Evolutionary conservation across 1,139 yeast species (phyloP).

Genomic region (Magnusiomyces magnusii): DNA sequence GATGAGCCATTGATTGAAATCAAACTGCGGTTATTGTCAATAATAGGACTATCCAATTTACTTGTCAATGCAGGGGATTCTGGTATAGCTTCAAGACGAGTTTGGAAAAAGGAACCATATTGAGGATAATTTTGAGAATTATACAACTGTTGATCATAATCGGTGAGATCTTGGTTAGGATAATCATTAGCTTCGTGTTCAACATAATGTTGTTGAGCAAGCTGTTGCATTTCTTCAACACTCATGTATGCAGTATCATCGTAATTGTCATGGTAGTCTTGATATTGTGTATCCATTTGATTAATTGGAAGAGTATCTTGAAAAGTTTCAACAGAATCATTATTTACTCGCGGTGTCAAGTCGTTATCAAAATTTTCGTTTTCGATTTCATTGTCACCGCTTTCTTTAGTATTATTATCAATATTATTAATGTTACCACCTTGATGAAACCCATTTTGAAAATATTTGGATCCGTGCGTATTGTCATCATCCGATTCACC

Average conservation of each 20-base stretch:
- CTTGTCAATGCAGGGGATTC: neutral
- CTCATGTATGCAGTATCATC: neutral
- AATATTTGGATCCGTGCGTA: neutral
- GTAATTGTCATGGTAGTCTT: neutral
- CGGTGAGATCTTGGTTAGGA: neutral
- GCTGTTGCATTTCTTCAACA: neutral
- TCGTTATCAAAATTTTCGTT: too few species aligned
- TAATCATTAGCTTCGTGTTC: too few species aligned
- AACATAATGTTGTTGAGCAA: neutral
- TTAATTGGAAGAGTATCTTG: neutral
- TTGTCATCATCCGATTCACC: slow-evolving; percentile 2
- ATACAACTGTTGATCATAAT: neutral
- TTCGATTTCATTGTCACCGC: neutral
- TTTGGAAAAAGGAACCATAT: neutral
- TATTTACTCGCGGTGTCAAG: too few species aligned
- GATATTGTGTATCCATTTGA: neutral
- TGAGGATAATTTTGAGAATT: neutral
- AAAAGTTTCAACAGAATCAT: neutral
- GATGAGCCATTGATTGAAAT: neutral
- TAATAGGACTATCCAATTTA: neutral
- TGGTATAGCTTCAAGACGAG: slow-evolving; percentile 1
- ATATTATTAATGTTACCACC: neutral
- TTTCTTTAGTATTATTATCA: neutral
- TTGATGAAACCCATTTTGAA: neutral
- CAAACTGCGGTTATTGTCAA: neutral